Conservation (phyloP, 108 stramenopile species). For the Cyclotella cryptica region DNA sequence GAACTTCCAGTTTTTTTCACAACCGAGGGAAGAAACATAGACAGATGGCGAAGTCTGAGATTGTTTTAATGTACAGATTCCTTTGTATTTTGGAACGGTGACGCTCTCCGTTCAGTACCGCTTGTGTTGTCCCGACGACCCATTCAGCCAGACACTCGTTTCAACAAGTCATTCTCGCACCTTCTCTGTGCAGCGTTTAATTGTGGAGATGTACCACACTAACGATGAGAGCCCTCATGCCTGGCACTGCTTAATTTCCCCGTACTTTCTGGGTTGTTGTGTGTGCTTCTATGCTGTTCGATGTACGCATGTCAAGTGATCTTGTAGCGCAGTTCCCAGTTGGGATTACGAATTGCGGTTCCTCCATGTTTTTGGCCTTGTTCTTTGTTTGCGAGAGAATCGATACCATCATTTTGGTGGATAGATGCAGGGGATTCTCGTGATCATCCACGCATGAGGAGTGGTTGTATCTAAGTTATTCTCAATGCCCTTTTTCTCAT, state of each 20-base stretch:
- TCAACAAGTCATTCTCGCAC: too few relatives aligned
- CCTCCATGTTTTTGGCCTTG: background rate
- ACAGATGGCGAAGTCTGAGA: background rate
- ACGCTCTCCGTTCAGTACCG: background rate
- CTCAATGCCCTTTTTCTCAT: background rate
- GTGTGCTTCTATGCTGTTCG: background rate
- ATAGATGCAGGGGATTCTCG: too few relatives aligned
- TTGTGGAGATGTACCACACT: too few relatives aligned
- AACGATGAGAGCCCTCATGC: too few relatives aligned
- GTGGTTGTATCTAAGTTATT: background rate
- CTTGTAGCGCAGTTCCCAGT: background rate
- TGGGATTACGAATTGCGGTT: background rate
- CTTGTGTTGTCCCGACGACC: too few relatives aligned
- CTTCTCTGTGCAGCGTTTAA: too few relatives aligned
- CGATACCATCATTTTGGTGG: too few relatives aligned
- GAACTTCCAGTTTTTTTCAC: background rate
- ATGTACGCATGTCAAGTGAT: background rate
- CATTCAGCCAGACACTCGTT: too few relatives aligned
- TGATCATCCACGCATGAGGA: background rate
- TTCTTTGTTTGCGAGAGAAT: too few relatives aligned
- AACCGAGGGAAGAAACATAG: background rate
- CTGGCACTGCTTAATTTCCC: background rate
- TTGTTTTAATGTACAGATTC: background rate
- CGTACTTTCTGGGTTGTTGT: background rate
- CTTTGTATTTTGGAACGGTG: background rate